Percentiles rank a stretch among this genome's conserved stretches.
phyloP scores from a whole-genome alignment of 805 yeast genomes.

The Ogataea ramenticola region DNA sequence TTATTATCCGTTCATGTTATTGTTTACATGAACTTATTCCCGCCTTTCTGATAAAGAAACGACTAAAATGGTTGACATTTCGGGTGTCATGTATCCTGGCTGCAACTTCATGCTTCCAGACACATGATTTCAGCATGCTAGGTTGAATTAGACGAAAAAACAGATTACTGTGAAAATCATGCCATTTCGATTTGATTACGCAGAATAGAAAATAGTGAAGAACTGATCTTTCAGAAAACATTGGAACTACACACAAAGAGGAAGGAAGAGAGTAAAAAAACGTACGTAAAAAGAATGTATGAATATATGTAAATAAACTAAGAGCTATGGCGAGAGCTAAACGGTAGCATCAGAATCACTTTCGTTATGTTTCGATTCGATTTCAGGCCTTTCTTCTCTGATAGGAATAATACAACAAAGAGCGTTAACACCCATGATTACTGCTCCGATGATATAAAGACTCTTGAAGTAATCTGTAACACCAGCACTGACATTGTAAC shows the following conservation, averaged over 20 bases:
- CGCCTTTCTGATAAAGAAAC: too few relatives aligned
- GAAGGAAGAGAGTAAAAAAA: not conserved
- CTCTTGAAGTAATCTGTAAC: constrained; percentile 20
- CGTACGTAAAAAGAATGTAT: not conserved
- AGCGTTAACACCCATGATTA: constrained; percentile 18
- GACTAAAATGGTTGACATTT: too few relatives aligned
- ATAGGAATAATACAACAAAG: constrained; percentile 17
- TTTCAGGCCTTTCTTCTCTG: constrained; percentile 17
- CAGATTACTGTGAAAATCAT: too few relatives aligned
- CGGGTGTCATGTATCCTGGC: too few relatives aligned
- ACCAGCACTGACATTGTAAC: constrained; percentile 21
- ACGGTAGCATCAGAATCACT: not conserved
- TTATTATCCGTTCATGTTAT: not conserved
- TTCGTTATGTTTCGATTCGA: not conserved
- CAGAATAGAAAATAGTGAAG: too few relatives aligned
- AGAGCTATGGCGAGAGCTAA: too few relatives aligned
- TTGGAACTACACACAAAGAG: too few relatives aligned
- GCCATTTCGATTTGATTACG: too few relatives aligned
- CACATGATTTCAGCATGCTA: too few relatives aligned
- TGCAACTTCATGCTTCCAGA: too few relatives aligned
- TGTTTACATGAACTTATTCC: not conserved
- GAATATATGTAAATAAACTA: not conserved
- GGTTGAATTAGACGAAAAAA: too few relatives aligned
- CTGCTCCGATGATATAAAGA: constrained; percentile 27
- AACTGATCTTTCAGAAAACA: too few relatives aligned